Evolutionary conservation across 1,284 basidiomycete species (phyloP).

Genomic region (Puccinia triticina): DNA sequence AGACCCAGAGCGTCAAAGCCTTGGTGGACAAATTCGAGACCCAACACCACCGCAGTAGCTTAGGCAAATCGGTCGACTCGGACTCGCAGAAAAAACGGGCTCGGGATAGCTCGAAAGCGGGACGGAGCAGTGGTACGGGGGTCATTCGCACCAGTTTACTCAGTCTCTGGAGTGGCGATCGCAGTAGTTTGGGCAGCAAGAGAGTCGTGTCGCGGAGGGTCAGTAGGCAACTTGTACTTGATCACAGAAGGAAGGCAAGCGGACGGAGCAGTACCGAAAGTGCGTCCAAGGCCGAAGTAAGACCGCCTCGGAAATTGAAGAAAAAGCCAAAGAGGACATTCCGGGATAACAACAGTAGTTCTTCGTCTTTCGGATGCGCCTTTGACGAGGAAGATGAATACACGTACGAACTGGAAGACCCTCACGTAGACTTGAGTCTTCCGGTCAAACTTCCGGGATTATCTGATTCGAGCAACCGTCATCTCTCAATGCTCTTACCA

Average conservation of each 20-base stretch:
- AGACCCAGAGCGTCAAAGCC: slow-evolving; percentile 27
- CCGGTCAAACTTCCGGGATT: slow-evolving; percentile 1
- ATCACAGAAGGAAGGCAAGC: slow-evolving; percentile 8
- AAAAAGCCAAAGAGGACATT: slow-evolving; percentile 26
- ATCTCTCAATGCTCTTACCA: background rate
- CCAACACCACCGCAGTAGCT: slow-evolving; percentile 18
- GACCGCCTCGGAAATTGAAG: slow-evolving; percentile 16
- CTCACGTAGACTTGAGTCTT: slow-evolving; percentile 7
- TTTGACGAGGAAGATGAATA: slow-evolving; percentile 27
- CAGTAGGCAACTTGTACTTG: slow-evolving; percentile 6
- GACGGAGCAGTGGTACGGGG: background rate
- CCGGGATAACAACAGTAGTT: background rate
- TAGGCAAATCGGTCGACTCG: slow-evolving; percentile 8
- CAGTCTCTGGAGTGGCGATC: slow-evolving; percentile 30
- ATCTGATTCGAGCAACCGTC: background rate
- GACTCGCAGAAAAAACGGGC: background rate
- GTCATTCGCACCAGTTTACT: slow-evolving; percentile 10
- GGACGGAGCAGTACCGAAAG: background rate
- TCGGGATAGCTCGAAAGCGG: background rate
- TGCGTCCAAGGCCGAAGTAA: background rate
- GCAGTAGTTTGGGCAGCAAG: slow-evolving; percentile 8
- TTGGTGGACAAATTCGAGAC: slow-evolving; percentile 37
- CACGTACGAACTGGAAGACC: slow-evolving; percentile 11
- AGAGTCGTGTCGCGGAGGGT: background rate
- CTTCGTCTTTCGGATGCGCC: slow-evolving; percentile 21